These are phyloP conservation scores for Beta corolliflora DNA, from an alignment of 179 eudicot species.

Conservation along the genomic window DNA sequence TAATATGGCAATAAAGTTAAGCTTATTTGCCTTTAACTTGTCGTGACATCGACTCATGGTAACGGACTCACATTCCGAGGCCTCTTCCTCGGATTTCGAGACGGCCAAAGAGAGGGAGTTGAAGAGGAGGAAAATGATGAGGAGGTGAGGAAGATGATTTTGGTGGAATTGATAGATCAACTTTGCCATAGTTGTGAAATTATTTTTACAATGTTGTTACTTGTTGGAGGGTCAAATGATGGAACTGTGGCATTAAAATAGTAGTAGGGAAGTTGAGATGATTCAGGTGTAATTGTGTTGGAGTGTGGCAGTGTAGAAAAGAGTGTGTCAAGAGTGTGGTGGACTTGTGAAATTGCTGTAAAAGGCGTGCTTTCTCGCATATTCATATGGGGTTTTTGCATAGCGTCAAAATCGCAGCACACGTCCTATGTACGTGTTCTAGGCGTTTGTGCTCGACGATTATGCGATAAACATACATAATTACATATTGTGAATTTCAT, in stretches of 20 bases:
- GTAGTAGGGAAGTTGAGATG: not conserved
- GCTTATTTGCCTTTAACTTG: conserved; percentile 21
- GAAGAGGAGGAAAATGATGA: conserved; percentile 26
- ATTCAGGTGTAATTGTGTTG: not conserved
- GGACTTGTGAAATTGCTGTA: not conserved
- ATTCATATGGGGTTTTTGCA: not conserved
- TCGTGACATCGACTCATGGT: conserved; percentile 26
- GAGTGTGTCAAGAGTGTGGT: not conserved
- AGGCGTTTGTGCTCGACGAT: no score
- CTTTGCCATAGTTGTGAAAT: not conserved
- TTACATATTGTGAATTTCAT: no score
- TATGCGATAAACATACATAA: no score
- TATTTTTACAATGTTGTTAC: not conserved
- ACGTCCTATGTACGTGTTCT: no score
- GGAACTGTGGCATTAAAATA: not conserved
- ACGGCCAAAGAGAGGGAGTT: not conserved
- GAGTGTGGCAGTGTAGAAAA: not conserved
- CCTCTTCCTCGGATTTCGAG: conserved; percentile 33
- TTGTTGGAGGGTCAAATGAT: not conserved
- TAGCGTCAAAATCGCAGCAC: not conserved
- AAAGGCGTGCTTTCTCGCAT: not conserved
- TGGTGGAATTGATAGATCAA: not conserved
- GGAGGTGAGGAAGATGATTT: not conserved
- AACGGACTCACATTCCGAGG: conserved; percentile 27
- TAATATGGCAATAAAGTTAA: conserved; percentile 36